Conservation (phyloP, 2,329 filamentous ascomycete genomes). For the Hypomyces rosellus region DNA sequence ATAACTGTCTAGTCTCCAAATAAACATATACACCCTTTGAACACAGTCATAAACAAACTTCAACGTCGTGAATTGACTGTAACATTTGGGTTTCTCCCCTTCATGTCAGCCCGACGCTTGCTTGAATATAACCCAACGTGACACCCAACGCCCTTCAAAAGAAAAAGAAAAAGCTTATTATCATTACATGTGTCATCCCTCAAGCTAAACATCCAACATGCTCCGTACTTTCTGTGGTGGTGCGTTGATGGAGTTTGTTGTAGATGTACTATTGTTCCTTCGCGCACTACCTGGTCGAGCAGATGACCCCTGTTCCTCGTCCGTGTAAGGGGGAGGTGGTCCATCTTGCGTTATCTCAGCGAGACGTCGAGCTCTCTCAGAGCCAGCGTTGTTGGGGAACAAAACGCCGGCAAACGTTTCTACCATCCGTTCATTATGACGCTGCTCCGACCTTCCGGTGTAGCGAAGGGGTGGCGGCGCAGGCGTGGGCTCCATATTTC, state of each 20-base stretch:
- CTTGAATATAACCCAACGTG: too few relatives aligned
- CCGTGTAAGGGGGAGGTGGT: constrained; percentile 35
- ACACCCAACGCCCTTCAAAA: too few relatives aligned
- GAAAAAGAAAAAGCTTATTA: not conserved
- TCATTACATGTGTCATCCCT: not conserved
- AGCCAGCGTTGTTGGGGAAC: constrained; percentile 38
- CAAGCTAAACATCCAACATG: constrained; percentile 48
- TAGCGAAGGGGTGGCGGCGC: constrained; percentile 25
- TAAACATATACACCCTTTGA: too few relatives aligned
- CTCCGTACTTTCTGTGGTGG: constrained; percentile 50
- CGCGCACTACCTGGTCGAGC: constrained; percentile 26
- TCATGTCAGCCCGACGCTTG: too few relatives aligned
- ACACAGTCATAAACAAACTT: too few relatives aligned
- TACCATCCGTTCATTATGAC: constrained; percentile 39
- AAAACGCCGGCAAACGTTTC: constrained; percentile 39
- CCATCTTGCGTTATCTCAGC: constrained; percentile 39
- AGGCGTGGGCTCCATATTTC: constrained; percentile 17
- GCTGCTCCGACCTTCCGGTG: constrained; percentile 37
- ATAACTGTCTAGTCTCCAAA: too few relatives aligned
- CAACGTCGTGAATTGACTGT: too few relatives aligned
- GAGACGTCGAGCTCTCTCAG: constrained; percentile 27
- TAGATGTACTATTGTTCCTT: constrained; percentile 40
- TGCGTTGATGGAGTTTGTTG: constrained; percentile 39
- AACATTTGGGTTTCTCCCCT: too few relatives aligned
- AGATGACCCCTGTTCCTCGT: constrained; percentile 21